Conservation (phyloP, 2,329 filamentous ascomycete species). For the Pyrenophora tritici-repentis region DNA sequence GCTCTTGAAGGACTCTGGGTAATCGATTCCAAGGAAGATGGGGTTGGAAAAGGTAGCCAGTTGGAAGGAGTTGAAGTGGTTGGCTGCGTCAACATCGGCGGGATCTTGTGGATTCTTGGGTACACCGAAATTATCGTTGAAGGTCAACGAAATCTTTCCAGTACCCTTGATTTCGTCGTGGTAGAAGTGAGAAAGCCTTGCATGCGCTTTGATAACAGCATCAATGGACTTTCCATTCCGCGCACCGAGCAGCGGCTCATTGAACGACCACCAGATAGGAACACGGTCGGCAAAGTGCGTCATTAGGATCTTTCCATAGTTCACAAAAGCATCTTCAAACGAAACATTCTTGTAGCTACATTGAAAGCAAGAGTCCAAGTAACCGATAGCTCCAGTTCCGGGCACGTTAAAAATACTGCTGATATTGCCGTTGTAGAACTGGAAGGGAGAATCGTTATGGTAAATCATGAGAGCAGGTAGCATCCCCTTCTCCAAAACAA, state of each 20-base stretch:
- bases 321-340: constrained; percentile 58
- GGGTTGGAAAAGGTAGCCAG: constrained; percentile 58
- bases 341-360: constrained; percentile 48
- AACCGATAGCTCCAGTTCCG: constrained; percentile 37
- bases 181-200: constrained; percentile 59
- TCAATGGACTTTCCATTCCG: constrained; percentile 49
- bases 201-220: constrained; percentile 52
- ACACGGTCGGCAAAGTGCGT: constrained; percentile 59
- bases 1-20: constrained; percentile 54
- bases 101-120: constrained; percentile 46
- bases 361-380: constrained; percentile 45
- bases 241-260: constrained; percentile 55
- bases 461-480: constrained; percentile 55
- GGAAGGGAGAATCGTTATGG: constrained; percentile 56
- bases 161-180: constrained; percentile 58
- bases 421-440: constrained; percentile 48
- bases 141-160: constrained; percentile 58
- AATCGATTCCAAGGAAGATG: constrained; percentile 58
- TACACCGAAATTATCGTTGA: constrained; percentile 50
- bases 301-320: constrained; percentile 60
- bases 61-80: constrained; percentile 52
- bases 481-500: constrained; percentile 56
- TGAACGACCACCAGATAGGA: constrained; percentile 60
- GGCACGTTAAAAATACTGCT: constrained; percentile 24
- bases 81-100: constrained; percentile 52